Evolutionary conservation across 192 early-diverging fungal genomes (phyloP), one percentile per base, ranked within the genome.

Genomic region (Haplosporangium gracile): DNA sequence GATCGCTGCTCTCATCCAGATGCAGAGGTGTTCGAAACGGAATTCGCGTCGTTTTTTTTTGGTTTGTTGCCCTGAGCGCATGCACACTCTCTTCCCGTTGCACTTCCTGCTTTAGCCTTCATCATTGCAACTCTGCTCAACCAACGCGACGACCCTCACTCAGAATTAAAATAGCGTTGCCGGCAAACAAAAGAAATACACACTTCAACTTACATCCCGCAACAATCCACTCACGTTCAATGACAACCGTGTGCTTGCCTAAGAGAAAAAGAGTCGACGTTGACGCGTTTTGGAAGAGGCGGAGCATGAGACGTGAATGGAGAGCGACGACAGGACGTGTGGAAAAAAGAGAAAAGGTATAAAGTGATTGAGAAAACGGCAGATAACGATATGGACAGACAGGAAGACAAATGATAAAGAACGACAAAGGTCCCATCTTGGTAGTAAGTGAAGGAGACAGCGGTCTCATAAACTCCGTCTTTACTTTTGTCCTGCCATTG

Each of bases 191-290:
- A 45, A n/a, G 4, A 76, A 24, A 24, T 13, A 29, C 43, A 39
- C 20, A 22, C 18, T 24, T 10, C 57, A 70, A 77, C 75, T 82
- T 82, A 76, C 81, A 77, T 72, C 81, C 75, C 57, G 68, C 74
- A 43, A 38, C 32, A 73, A 68, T 38, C 70, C 81, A 82, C 76
- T 60, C 53, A 77, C 74, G 51, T 71, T 57, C 55, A 82, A 72
- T 42, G 55, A 72, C 81, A 75, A 70, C 45, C 70, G 74, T 32
- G 75, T 51, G 70, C 32, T 82, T 70, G 81, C 70, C 75, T 82
- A 82, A n/a, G 47, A 39, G 13, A 10, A 82, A 24, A 60, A 29
- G 5, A 16, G 42, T 65, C 60, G 60, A 65, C 24, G 20, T n/a
- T 57, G 20, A 53, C 53, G 43, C 32, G 47, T 57, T n/a, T 63